Evolutionary conservation across 257 asterid species (phyloP).

Genomic region (Petunia secreta): DNA sequence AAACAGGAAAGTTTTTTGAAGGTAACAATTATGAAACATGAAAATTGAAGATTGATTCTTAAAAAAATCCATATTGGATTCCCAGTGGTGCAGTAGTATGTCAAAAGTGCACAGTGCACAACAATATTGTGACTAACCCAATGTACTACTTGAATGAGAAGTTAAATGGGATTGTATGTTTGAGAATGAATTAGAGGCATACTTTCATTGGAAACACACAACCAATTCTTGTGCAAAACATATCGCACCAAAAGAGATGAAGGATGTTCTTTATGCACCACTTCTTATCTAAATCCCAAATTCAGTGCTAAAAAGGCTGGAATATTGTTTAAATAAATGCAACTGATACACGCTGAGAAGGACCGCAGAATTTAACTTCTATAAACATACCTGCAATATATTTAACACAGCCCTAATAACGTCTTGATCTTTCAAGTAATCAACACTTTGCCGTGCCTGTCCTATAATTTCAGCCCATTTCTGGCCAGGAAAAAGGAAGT

Average conservation of each 20-base stretch:
- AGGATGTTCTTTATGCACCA: background rate
- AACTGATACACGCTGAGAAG: background rate
- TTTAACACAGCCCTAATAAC: constrained; percentile 90
- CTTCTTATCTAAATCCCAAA: background rate
- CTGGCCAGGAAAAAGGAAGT: constrained; percentile 39
- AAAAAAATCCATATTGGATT: background rate
- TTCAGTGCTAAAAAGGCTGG: background rate
- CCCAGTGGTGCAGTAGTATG: background rate
- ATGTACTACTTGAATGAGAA: background rate
- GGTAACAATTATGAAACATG: no score
- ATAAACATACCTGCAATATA: constrained; percentile 74
- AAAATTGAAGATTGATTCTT: background rate
- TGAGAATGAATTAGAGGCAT: background rate
- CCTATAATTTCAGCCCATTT: constrained; percentile 96
- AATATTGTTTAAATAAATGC: no score
- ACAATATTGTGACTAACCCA: background rate
- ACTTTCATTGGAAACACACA: background rate
- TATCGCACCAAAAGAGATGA: background rate
- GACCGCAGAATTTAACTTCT: background rate
- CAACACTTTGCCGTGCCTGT: constrained; percentile 64
- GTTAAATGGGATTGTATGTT: background rate
- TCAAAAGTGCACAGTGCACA: background rate
- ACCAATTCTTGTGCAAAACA: background rate
- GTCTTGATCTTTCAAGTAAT: constrained; percentile 86
- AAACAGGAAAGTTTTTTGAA: no score